A percentile compares a stretch with the other conserved stretches of the same genome.
Conservation (phyloP, 2,329 filamentous ascomycete genomes). For the Epichloe aotearoae region DNA sequence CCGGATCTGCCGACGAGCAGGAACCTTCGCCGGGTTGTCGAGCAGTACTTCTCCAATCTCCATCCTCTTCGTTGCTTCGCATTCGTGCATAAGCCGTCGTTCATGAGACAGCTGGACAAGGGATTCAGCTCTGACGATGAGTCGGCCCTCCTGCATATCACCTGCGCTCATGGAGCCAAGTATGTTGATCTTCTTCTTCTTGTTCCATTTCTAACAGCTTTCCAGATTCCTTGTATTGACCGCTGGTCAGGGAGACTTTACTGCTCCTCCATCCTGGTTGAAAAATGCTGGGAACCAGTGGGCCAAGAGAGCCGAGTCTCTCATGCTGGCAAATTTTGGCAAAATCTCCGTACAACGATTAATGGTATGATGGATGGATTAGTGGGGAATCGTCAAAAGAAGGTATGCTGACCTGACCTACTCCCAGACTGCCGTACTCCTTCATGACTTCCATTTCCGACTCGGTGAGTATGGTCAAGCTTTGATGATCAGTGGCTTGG, state of each 20-base stretch:
- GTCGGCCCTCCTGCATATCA: constrained; percentile 22
- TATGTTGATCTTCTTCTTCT: constrained; percentile 8
- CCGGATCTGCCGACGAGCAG: constrained; percentile 19
- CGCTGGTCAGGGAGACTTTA: constrained; percentile 17
- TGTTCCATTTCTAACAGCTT: not conserved
- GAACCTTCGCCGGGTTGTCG: constrained; percentile 22
- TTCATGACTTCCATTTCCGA: constrained; percentile 27
- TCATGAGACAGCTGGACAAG: constrained; percentile 24
- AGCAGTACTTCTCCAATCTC: constrained; percentile 26
- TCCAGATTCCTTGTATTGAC: constrained; percentile 22
- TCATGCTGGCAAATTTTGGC: constrained; percentile 24
- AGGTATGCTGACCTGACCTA: not conserved
- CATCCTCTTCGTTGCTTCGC: constrained; percentile 28
- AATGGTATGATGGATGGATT: constrained; percentile 17
- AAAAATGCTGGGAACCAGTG: constrained; percentile 23
- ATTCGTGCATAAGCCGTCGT: constrained; percentile 27
- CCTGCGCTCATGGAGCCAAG: constrained; percentile 27
- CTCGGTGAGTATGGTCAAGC: constrained; percentile 26
- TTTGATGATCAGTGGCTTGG: constrained; percentile 27
- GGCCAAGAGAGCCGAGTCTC: constrained; percentile 23
- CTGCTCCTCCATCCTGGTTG: constrained; percentile 16
- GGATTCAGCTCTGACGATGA: constrained; percentile 23
- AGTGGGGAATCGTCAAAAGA: not conserved
- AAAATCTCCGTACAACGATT: constrained; percentile 25
- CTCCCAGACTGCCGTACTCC: constrained; percentile 21